Base-by-base conservation (phyloP, 306 rosid species). In the Medicago arabica region DNA sequence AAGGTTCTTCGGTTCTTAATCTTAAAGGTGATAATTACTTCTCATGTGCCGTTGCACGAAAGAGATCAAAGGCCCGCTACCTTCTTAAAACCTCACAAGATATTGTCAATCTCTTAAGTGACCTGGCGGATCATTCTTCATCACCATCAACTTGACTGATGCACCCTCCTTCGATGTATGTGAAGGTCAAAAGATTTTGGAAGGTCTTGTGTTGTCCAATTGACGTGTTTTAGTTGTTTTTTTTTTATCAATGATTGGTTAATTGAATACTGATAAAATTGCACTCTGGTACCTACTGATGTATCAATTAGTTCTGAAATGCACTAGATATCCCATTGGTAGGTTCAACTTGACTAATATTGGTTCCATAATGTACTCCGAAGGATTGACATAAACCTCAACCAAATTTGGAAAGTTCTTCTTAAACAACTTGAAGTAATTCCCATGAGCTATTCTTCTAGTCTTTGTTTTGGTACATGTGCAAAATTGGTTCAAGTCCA, bases 1-100 rank as follows among this genome's bases (percentile, higher is more conserved):
- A 92, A 79, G 97, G 98, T 16, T 90, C 97, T 62, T 95, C 97
- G 0, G 97, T 90, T 77, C 90, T 92, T 54, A 97, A 92, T 78
- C 97, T 92, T 81, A 86, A 85, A 83, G 97, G 93, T 15, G 93
- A 87, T 63, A 86, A 92, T 43, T 95, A 95, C 88, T 95, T 95
- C 88, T 95, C 98, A n/a, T 92, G 97, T 21, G 83, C 91, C 3
- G 98, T 92, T 65, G 85, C 85, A 21, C 75, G 97, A 36, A 90
- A 95, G 82, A 81, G 91, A 69, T 87, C 97, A 63, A 90, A 72
- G 21, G 97, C 97, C 4, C 83, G 99, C 39, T 95, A 90, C 86
- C 91, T 89, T 55, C 91, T 92, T n/a, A 86, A 81, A 74, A 79
- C 91, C 28, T 83, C 92, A 4, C 62, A 95, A 62, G 88, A 82